These are phyloP conservation scores for Metarhizium anisopliae DNA, from an alignment of 2,329 filamentous ascomycete genomes.

Conservation along the genomic window DNA sequence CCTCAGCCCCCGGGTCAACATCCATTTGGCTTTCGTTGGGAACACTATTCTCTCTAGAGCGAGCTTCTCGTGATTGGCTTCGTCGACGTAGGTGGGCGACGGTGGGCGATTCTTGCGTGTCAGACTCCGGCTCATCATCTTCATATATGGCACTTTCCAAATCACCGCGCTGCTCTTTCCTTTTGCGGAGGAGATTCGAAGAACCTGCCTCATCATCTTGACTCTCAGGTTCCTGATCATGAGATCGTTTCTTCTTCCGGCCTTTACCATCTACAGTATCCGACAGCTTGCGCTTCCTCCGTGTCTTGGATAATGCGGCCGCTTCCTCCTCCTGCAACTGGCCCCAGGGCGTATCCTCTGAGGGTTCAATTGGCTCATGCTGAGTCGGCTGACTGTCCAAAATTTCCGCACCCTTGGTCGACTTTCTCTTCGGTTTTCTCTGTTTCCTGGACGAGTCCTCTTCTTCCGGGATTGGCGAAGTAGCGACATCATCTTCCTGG, in stretches of 20 bases:
- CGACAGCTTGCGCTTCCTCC: slow-evolving; percentile 24
- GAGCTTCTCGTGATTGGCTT: slow-evolving; percentile 17
- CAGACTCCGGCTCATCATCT: slow-evolving; percentile 10
- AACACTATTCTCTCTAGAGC: slow-evolving; percentile 18
- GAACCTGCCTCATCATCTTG: slow-evolving; percentile 5
- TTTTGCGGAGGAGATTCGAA: slow-evolving; percentile 7
- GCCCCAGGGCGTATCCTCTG: slow-evolving; percentile 4
- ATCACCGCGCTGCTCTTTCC: slow-evolving; percentile 4
- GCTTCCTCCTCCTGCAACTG: slow-evolving; percentile 9
- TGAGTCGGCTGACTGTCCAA: slow-evolving; percentile 2
- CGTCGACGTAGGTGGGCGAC: slow-evolving; percentile 16
- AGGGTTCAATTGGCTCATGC: neutral
- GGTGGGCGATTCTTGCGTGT: slow-evolving; percentile 19
- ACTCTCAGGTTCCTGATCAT: slow-evolving; percentile 13
- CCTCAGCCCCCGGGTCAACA: slow-evolving; percentile 9
- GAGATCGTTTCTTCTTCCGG: slow-evolving; percentile 23
- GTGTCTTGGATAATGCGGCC: slow-evolving; percentile 15
- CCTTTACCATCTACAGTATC: slow-evolving; percentile 21
- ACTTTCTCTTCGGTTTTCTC: slow-evolving; percentile 18
- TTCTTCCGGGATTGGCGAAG: slow-evolving; percentile 9
- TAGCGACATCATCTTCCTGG: slow-evolving; percentile 6
- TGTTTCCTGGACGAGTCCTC: slow-evolving; percentile 12
- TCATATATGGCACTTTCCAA: slow-evolving; percentile 11
- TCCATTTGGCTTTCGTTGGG: slow-evolving; percentile 15
- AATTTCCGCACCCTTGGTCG: slow-evolving; percentile 3